Percentiles rank a stretch among this genome's conserved stretches.
phyloP scores from a whole-genome alignment of 106 monocot species.

The Hemerocallis citrina region DNA sequence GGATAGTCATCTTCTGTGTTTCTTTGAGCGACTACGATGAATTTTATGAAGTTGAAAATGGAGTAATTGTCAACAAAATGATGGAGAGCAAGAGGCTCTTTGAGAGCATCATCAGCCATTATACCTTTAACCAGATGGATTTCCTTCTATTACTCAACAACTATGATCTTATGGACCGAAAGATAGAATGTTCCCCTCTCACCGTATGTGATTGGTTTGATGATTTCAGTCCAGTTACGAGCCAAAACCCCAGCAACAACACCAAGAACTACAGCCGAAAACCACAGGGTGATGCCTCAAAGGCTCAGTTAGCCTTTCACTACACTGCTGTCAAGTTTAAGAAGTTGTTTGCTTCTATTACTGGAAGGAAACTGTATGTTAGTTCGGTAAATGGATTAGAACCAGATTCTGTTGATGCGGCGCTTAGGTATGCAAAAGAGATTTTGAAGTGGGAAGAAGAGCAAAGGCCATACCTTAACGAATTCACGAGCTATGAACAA shows the following conservation, averaged over 20 bases:
- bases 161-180: slow-evolving; percentile 71
- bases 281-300: slow-evolving; percentile 18
- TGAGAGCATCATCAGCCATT: slow-evolving; percentile 53
- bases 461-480: slow-evolving; percentile 12
- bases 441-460: slow-evolving; percentile 89
- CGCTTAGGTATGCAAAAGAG: slow-evolving; percentile 65
- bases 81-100: slow-evolving; percentile 67
- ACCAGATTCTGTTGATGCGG: slow-evolving; percentile 39
- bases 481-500: slow-evolving; percentile 46
- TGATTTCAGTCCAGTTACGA: slow-evolving; percentile 65
- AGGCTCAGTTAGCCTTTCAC: slow-evolving; percentile 53
- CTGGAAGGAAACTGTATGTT: slow-evolving; percentile 65
- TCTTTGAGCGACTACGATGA: slow-evolving; percentile 67
- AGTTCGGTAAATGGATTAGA: slow-evolving; percentile 44
- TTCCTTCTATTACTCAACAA: slow-evolving; percentile 85
- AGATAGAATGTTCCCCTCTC: slow-evolving; percentile 47
- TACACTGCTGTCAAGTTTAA: slow-evolving; percentile 78
- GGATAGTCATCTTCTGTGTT: slow-evolving; percentile 73
- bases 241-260: too few relatives aligned
- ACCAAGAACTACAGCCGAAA: too few relatives aligned
- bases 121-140: slow-evolving; percentile 52
- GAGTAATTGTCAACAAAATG: slow-evolving; percentile 63
- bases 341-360: slow-evolving; percentile 43
- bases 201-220: slow-evolving; percentile 74
- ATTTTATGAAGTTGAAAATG: slow-evolving; percentile 36